phyloP scores from a whole-genome alignment of 1,284 basidiomycete genomes.

The Xerocomus cyaneibrunnescens region DNA sequence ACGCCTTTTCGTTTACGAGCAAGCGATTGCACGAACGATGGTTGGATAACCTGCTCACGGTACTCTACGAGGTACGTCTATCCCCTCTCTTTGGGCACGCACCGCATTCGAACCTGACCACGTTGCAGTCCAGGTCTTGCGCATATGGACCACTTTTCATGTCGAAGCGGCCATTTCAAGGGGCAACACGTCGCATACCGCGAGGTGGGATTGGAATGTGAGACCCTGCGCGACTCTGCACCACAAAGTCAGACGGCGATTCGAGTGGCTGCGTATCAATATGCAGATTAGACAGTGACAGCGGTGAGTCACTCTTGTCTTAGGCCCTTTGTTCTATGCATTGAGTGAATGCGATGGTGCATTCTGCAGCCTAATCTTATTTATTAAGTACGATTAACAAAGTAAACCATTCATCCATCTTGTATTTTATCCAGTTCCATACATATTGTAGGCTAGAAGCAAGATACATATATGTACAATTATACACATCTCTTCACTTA shows the following conservation, averaged over 20 bases:
- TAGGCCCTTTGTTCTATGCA: too few species aligned
- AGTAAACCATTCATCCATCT: too few species aligned
- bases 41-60: conserved; percentile 99
- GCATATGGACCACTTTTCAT: conserved; percentile 99
- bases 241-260: conserved; percentile 94
- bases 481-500: too few species aligned
- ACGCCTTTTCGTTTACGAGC: conserved; percentile 90
- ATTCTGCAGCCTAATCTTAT: too few species aligned
- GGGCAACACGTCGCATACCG: conserved; percentile 95
- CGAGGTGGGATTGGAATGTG: conserved; percentile 98
- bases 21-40: conserved; percentile 97
- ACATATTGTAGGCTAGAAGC: too few species aligned
- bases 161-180: conserved; percentile 99
- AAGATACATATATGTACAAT: too few species aligned
- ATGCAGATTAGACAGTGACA: conserved; percentile 83
- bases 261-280: conserved; percentile 90
- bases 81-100: too few species aligned
- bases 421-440: too few species aligned
- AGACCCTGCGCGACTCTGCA: conserved; percentile 95
- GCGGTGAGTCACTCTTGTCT: too few species aligned
- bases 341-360: too few species aligned
- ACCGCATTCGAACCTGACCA: too few species aligned
- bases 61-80: conserved; percentile 81
- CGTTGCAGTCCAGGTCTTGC: conserved; percentile 65
- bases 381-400: too few species aligned